Percentiles rank a stretch among this genome's conserved stretches.
Evolutionary conservation across 2,329 filamentous ascomycete genomes (phyloP).

Genomic region (Dactylellina cionopaga): DNA sequence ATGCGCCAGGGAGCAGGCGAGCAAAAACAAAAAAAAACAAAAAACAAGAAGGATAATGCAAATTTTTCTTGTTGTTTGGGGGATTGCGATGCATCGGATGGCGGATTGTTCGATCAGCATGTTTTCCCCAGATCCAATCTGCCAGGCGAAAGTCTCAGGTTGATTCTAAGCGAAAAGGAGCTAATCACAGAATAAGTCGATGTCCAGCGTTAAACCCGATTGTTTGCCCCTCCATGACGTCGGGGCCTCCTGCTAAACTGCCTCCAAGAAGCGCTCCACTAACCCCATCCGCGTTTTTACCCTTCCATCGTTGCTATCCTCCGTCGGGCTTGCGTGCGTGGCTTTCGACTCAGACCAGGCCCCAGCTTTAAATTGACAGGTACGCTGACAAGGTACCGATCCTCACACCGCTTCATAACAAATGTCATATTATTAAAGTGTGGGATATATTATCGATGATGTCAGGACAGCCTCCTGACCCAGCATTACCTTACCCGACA

Average conservation of each 20-base stretch:
- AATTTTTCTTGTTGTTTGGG: neutral
- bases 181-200: neutral
- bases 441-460: conserved; percentile 24
- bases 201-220: neutral
- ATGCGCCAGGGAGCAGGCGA: conserved; percentile 1
- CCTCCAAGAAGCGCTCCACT: conserved; percentile 1
- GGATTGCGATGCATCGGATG: conserved; percentile 1
- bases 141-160: conserved; percentile 20
- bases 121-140: conserved; percentile 12
- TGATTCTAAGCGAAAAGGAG: conserved; percentile 21
- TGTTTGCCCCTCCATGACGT: neutral
- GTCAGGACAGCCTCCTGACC: conserved; percentile 1
- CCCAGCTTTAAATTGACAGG: conserved; percentile 1
- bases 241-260: neutral
- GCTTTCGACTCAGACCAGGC: neutral
- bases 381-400: too few species aligned
- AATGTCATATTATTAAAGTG: too few species aligned
- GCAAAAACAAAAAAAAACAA: too few species aligned
- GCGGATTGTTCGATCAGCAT: conserved; percentile 22
- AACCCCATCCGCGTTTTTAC: too few species aligned
- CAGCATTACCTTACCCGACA: neutral
- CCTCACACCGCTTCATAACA: too few species aligned
- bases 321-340: conserved; percentile 11
- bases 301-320: too few species aligned
- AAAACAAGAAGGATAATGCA: neutral